phyloP scores from a whole-genome alignment of 805 yeast species.

The Candida morakotiae region DNA sequence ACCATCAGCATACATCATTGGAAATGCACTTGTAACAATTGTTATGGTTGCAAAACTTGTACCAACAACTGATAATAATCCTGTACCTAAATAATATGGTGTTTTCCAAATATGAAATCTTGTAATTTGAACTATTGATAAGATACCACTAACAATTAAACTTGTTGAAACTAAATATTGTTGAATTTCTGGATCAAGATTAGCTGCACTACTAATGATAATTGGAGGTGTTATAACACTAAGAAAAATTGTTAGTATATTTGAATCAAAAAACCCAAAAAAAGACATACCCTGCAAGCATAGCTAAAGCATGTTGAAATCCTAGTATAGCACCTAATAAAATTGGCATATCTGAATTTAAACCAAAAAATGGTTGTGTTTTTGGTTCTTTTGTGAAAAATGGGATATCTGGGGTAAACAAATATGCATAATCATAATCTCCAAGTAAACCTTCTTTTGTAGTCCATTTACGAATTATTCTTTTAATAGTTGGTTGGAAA shows the following conservation, averaged over 20 bases:
- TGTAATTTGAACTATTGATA: constrained; percentile 62
- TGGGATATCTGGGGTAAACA: constrained; percentile 80
- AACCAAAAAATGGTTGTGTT: constrained; percentile 78
- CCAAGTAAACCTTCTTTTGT: constrained; percentile 84
- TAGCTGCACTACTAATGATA: constrained; percentile 61
- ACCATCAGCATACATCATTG: constrained; percentile 65
- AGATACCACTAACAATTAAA: constrained; percentile 41
- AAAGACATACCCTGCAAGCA: constrained; percentile 73
- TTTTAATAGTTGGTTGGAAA: neutral
- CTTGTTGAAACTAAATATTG: constrained; percentile 37
- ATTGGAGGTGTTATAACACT: constrained; percentile 76
- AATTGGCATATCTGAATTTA: constrained; percentile 79
- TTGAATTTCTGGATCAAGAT: constrained; percentile 42
- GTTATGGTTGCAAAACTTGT: constrained; percentile 87
- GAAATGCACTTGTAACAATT: constrained; percentile 70
- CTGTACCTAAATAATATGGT: constrained; percentile 80
- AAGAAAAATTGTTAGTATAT: too few species aligned
- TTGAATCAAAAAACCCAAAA: too few species aligned
- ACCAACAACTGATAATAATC: constrained; percentile 85
- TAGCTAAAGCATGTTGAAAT: constrained; percentile 81
- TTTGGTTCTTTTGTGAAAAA: constrained; percentile 45
- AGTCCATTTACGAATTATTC: constrained; percentile 43
- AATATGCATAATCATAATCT: constrained; percentile 74
- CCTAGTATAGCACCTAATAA: constrained; percentile 74
- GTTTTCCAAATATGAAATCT: constrained; percentile 74